Evolutionary conservation across 352 stramenopile species (phyloP).

Genomic region (Phytophthora meadii): DNA sequence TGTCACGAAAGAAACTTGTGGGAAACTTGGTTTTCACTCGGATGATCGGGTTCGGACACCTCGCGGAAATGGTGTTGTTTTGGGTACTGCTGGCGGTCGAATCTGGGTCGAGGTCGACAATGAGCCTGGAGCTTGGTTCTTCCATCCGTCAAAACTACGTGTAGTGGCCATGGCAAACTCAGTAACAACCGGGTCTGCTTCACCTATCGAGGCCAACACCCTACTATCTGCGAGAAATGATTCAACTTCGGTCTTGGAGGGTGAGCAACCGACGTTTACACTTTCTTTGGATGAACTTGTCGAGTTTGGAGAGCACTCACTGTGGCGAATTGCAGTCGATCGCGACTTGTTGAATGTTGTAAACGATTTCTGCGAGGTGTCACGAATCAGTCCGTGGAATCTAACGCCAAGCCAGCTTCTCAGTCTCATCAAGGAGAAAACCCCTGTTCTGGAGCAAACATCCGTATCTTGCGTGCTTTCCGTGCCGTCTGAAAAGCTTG

Average conservation of each 20-base stretch:
- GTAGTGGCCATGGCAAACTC: constrained; percentile 34
- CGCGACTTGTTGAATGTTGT: constrained; percentile 46
- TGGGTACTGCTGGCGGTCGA: constrained; percentile 63
- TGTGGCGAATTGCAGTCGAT: constrained; percentile 56
- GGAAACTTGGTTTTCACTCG: constrained; percentile 53
- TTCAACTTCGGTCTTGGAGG: not conserved
- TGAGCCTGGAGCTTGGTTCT: constrained; percentile 81
- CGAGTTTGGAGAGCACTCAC: constrained; percentile 34
- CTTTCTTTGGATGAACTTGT: constrained; percentile 34
- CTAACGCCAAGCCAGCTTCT: constrained; percentile 48
- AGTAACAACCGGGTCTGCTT: not conserved
- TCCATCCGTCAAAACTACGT: constrained; percentile 72
- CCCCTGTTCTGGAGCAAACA: constrained; percentile 20
- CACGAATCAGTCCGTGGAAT: constrained; percentile 71
- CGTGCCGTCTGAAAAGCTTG: constrained; percentile 12
- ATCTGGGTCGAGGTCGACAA: constrained; percentile 88
- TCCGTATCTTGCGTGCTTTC: constrained; percentile 12
- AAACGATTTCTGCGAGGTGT: constrained; percentile 64
- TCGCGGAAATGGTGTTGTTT: constrained; percentile 73
- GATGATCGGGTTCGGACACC: constrained; percentile 74
- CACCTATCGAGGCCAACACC: not conserved
- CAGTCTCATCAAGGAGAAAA: constrained; percentile 39
- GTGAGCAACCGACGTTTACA: not conserved
- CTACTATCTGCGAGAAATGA: not conserved
- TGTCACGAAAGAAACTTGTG: constrained; percentile 43